Percentiles rank a stretch among this genome's conserved stretches.
These are phyloP conservation scores for Sparassis latifolia DNA, from an alignment of 1,284 basidiomycete species.

Conservation along the genomic window DNA sequence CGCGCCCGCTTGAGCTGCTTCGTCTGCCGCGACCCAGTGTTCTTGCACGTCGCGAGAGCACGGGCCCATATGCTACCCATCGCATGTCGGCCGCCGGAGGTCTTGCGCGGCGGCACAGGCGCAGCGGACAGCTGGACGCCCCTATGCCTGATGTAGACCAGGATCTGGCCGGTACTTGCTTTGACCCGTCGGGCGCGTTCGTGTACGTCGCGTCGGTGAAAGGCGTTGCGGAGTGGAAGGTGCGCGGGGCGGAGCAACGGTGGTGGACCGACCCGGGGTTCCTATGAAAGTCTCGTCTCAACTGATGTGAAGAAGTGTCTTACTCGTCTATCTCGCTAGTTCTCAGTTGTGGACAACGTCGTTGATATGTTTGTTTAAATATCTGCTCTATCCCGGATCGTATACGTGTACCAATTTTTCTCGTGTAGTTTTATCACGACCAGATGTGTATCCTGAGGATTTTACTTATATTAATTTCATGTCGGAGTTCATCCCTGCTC, in stretches of 20 bases:
- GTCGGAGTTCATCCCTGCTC: no score
- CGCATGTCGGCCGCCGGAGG: constrained; percentile 3
- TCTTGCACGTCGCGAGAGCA: constrained; percentile 18
- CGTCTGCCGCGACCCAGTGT: constrained; percentile 14
- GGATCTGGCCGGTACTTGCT: constrained; percentile 68
- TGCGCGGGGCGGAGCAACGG: constrained; percentile 52
- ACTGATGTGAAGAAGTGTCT: no score
- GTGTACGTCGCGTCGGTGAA: constrained; percentile 63
- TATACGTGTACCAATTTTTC: no score
- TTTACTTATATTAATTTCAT: no score
- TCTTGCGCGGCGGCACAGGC: constrained; percentile 16
- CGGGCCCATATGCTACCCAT: constrained; percentile 14
- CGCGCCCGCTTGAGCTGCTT: constrained; percentile 15
- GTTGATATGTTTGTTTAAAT: no score
- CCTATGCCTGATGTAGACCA: constrained; percentile 31
- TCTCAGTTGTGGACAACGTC: no score
- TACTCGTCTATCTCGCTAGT: no score
- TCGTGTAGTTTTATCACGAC: no score
- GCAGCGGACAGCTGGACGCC: constrained; percentile 23
- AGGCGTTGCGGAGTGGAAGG: constrained; percentile 60
- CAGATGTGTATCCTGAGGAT: no score
- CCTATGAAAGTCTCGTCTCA: no score
- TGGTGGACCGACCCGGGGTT: constrained; percentile 40
- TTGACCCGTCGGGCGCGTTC: constrained; percentile 61
- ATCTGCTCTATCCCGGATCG: no score